Percentiles rank a stretch among this genome's conserved stretches.
Evolutionary conservation across 73 alveolate species (phyloP).

Genomic region (Uronychia setigera): DNA sequence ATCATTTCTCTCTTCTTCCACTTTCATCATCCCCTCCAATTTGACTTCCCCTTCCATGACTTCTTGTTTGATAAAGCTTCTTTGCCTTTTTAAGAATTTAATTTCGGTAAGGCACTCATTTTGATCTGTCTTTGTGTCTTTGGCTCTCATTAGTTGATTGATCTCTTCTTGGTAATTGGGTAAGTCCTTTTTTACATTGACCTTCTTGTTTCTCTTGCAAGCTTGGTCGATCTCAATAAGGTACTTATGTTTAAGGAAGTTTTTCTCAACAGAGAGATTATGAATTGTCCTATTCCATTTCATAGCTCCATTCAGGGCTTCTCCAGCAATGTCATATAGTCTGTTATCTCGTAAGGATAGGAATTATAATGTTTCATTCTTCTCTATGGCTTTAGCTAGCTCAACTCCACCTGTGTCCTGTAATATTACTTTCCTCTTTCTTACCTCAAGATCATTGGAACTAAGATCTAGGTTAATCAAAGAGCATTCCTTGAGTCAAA

Average conservation of each 20-base stretch:
- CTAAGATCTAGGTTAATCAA: background rate
- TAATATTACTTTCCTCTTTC: background rate
- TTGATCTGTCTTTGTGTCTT: background rate
- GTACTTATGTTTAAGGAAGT: background rate
- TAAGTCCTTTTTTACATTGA: background rate
- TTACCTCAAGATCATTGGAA: background rate
- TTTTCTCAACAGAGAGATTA: background rate
- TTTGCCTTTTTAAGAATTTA: background rate
- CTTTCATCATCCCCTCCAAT: background rate
- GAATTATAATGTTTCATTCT: background rate
- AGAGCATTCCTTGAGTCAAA: background rate
- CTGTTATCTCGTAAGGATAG: background rate
- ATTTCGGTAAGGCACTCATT: background rate
- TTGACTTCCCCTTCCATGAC: background rate
- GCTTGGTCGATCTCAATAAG: background rate
- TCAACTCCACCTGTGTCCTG: conserved; percentile 1
- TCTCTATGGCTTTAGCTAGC: background rate
- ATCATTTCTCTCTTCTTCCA: no score
- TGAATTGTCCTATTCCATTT: background rate
- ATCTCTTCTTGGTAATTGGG: background rate
- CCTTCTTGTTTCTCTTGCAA: background rate
- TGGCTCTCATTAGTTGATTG: background rate
- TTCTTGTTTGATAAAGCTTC: background rate
- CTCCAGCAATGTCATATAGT: background rate
- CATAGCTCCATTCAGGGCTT: background rate